phyloP scores from a whole-genome alignment of 1,139 yeast genomes.

The Geotrichum siamense region DNA sequence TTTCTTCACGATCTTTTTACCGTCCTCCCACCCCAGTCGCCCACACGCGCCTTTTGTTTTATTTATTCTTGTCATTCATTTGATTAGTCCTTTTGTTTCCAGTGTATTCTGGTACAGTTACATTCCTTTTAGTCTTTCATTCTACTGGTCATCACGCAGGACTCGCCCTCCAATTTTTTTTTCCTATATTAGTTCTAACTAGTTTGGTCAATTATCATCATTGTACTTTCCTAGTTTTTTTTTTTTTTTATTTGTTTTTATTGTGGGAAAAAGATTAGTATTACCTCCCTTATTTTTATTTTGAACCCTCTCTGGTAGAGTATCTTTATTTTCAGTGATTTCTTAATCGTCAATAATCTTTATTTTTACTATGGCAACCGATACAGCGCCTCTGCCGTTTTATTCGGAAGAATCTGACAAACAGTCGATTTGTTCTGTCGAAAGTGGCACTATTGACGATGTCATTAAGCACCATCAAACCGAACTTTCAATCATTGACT shows the following conservation, averaged over 20 bases:
- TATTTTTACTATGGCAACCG: constrained; percentile 1
- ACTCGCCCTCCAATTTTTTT: not conserved
- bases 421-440: constrained; percentile 10
- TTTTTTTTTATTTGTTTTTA: not conserved
- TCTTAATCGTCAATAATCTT: not conserved
- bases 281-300: not conserved
- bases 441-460: constrained; percentile 2
- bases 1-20: too few relatives aligned
- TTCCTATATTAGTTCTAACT: too few relatives aligned
- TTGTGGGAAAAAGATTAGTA: not conserved
- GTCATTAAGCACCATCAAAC: constrained; percentile 4
- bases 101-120: not conserved
- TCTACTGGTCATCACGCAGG: not conserved
- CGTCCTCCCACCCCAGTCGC: not conserved
- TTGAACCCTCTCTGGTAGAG: constrained; percentile 17
- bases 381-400: constrained; percentile 8
- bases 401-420: constrained; percentile 14
- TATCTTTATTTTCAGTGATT: not conserved
- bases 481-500: constrained; percentile 6
- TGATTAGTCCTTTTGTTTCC: not conserved
- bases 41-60: constrained; percentile 3
- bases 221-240: not conserved
- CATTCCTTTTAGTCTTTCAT: constrained; percentile 9
- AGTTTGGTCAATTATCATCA: not conserved
- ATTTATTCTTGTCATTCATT: not conserved